Evolutionary conservation across 2,329 filamentous ascomycete species (phyloP).

Genomic region (Neurospora crassa): DNA sequence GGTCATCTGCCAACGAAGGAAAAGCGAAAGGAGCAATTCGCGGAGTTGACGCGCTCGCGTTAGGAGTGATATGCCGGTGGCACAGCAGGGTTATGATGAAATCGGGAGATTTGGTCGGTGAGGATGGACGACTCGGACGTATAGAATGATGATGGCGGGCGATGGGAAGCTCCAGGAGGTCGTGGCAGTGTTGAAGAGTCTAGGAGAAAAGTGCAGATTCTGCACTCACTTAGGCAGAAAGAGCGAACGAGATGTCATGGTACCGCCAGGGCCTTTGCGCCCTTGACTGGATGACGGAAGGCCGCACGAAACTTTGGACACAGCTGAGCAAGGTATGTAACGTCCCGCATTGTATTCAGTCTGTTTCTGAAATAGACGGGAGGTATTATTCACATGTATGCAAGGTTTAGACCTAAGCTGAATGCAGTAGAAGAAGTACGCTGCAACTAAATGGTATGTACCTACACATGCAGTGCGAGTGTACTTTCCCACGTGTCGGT

Average conservation of each 20-base stretch:
- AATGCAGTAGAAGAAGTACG: not conserved
- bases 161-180: too few species aligned
- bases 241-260: too few species aligned
- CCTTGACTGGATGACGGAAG: not conserved
- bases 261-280: not conserved
- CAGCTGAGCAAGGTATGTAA: not conserved
- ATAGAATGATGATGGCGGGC: not conserved
- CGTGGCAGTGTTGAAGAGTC: not conserved
- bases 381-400: not conserved
- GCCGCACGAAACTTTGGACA: not conserved
- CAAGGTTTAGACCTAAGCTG: not conserved
- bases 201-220: not conserved
- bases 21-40: not conserved
- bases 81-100: not conserved
- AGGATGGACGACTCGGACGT: not conserved
- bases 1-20: not conserved
- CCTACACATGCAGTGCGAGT: not conserved
- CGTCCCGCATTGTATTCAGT: not conserved
- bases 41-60: not conserved
- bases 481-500: not conserved
- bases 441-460: not conserved
- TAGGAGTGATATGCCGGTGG: not conserved
- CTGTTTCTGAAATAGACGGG: not conserved
- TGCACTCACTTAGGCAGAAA: not conserved
- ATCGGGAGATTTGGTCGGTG: not conserved